Evolutionary conservation across 2,329 filamentous ascomycete species (phyloP).

Genomic region (Zymoseptoria pseudotritici): DNA sequence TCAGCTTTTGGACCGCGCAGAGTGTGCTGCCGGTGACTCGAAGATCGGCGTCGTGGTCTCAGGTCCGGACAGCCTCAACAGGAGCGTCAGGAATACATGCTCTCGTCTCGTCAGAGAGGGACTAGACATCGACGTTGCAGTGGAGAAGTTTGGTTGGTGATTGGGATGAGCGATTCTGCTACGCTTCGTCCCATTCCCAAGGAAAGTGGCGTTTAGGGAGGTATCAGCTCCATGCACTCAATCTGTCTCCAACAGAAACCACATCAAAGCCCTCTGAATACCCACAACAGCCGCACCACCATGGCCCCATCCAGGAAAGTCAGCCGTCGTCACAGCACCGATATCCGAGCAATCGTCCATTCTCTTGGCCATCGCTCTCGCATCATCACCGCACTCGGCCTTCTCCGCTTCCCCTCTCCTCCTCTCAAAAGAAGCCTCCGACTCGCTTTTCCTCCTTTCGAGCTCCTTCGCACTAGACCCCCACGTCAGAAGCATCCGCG

Average conservation of each 20-base stretch:
- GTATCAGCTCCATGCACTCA: neutral
- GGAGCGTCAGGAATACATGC: slow-evolving; percentile 53
- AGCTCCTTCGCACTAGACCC: neutral
- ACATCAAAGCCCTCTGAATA: neutral
- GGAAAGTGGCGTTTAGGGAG: too few species aligned
- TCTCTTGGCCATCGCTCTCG: neutral
- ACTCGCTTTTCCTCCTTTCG: neutral
- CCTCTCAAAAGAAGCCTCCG: neutral
- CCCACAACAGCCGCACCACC: neutral
- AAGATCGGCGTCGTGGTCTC: slow-evolving; percentile 51
- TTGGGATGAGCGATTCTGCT: neutral
- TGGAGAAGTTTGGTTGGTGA: slow-evolving; percentile 65
- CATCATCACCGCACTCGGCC: neutral
- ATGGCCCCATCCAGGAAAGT: neutral
- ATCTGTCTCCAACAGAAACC: neutral
- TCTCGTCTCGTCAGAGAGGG: slow-evolving; percentile 44
- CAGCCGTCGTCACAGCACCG: neutral
- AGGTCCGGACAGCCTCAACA: slow-evolving; percentile 56
- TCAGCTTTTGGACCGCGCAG: slow-evolving; percentile 24
- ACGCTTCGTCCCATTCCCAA: too few species aligned
- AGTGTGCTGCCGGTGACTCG: slow-evolving; percentile 12
- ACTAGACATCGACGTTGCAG: slow-evolving; percentile 44
- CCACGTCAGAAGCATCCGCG: neutral
- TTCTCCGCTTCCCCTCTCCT: neutral
- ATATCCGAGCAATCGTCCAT: neutral